Evolutionary conservation across 2,329 filamentous ascomycete genomes (phyloP), one percentile per base, ranked within the genome.

Genomic region (Aspergillus melleus): DNA sequence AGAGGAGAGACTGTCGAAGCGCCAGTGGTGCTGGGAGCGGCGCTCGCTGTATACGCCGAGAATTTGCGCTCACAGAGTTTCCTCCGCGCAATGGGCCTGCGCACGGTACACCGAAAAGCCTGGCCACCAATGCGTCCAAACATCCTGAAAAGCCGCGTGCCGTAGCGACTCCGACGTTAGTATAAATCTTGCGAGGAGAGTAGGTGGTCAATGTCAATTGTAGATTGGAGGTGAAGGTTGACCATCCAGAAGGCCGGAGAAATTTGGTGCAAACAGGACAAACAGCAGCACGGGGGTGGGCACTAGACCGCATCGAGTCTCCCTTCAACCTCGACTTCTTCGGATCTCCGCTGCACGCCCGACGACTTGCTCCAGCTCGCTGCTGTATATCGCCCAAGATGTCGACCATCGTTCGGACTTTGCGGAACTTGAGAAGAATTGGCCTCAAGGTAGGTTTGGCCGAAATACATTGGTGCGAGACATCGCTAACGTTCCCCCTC

Each of bases 401-500:
- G 95, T 98, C 95, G 83, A 96, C 92, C 62, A 82, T 96, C 71
- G 79, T 88, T 67, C 89, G 95, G 80, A 97, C 94, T 26, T 79
- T 97, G 73, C 85, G 88, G 78, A 96, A 97, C 78, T 77, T 97
- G 75, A 89, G 92, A 83, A 89, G 87, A 80, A 87, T 96, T 75
- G 95, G 95, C 57, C 73, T 97, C 74, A 96, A 93, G 89, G 92
- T 92, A 79, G 16, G 55, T 30, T 49, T 30, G 14, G 9, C 16
- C 10, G 22, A 14, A 3, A 20, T 12, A 1, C 44, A 24, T 22
- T 20, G 20, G 6, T 16, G 19, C 16, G 10, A 22, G 44, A 47
- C 20, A 36, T 57, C 64, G 64, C 74, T 86, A 74, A 84, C 73
- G 19, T 53, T 32, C 47, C 26, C 46, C 60, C 66, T 71, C 64